Evolutionary conservation across 768 basidiomycete genomes (phyloP), one percentile per base, ranked within the genome.

Genomic region (Cystobasidium ongulense): DNA sequence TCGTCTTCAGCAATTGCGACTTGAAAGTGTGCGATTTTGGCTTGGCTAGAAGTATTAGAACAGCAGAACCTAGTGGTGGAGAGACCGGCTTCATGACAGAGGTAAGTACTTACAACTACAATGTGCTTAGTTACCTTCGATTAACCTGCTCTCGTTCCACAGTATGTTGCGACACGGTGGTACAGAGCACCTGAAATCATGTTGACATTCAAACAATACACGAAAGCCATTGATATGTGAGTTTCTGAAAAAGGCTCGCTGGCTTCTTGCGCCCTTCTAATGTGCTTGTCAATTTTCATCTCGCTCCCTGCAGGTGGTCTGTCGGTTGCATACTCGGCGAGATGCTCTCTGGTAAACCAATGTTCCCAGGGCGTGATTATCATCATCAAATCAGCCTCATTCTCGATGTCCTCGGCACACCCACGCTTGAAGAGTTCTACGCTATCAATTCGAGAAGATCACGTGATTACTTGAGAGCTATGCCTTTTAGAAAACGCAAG

Each of bases 111-210:
- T 25, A 27, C 17, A 52, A 18, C 7, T 38, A 23, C 18, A 46
- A 80, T 78, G 79, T 81, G 52, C 52, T 8, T n/a, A 54, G 21
- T 10, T 54, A n/a, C 5, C 52, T 23, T 33, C 52, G 52, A 4
- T 15, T 35, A 33, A 27, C 46, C 29, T 70, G 5, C 11, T 50
- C 11, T 50, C 13, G n/a, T 80, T 79, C 72, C 80, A 50, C 91
- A 95, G 86, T 97, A 98, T 77, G 94, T 97, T 27, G 93, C 94
- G 0, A 97, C 95, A 17, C 85, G 94, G 86, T 93, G 83, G 83
- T 84, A 84, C 75, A 78, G 84, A n/a, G 84, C 84, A 10, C 84
- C 84, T 0, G 84, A 85, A 78, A 83, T 84, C 74, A 84, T 84
- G 83, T 82, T 33, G 65, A 77, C 77, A 11, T 83, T 84, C 80